Base-by-base conservation (phyloP, 139 green algal species). In the Coelastrella sp. region DNA sequence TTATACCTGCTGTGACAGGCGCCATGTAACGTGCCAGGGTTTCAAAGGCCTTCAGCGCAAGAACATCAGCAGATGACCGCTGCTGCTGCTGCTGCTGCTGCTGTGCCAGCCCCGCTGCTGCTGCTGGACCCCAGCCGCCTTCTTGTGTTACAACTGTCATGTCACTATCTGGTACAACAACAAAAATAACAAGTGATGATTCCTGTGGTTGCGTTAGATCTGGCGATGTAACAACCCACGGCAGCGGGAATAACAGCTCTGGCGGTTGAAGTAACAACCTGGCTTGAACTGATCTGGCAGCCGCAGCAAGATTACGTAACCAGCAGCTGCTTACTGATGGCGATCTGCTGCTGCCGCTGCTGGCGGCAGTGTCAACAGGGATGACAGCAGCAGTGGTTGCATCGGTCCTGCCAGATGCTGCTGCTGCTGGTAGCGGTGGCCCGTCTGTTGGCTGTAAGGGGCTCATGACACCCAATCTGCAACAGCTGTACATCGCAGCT, bases 291-390 rank as follows among this genome's bases (percentile, higher is more conserved):
- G 65, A 22, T 32, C 80, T 19, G 80, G 58, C 32, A 58, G 80
- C 80, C 61, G 80, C 61, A 86, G 80, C 80, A 74, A 86, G 80
- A 19, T 66, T 71, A 17, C 80, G 80, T 47, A 86, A 60, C 80
- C 80, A 86, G 17, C n/a, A 56, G 20, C 80, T 58, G 59, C 58
- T 60, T 22, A 8, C 68, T 22, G 17, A 71, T 71, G 61, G 8
- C 10, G 11, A 19, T 10, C 61, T 71, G 11, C 10, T 65, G 13
- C 77, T 65, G 77, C 47, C 65, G 77, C 77, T 83, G 77, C 77
- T 64, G 23, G 23, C 74, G 4, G 74, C 22, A 58, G 74, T 80
- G 74, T 58, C 14, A 7, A 57, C 14, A 17, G 22, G 74, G 7
- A 17, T 58, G 22, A 80, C 8, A 19, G 74, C 74, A 80, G 22